phyloP scores from a whole-genome alignment of 495 filamentous ascomycete genomes.

The Cairneyella variabilis region DNA sequence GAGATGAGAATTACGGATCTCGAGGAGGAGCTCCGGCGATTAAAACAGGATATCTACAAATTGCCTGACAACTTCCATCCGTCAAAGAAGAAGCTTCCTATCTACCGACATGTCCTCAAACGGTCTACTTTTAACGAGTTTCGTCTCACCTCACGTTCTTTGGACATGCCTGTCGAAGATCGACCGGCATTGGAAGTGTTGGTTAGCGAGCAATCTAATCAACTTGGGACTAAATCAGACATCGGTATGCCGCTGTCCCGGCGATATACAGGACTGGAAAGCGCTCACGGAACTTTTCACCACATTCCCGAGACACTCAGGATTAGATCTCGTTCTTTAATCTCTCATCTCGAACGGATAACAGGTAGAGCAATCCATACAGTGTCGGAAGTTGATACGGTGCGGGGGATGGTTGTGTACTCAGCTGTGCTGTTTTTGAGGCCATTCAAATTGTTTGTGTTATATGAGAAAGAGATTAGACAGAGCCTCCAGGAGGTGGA shows the following conservation, averaged over 20 bases:
- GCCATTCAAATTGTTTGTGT: background rate
- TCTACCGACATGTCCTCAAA: background rate
- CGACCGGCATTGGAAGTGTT: slow-evolving; percentile 1
- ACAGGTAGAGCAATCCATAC: background rate
- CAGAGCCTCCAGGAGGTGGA: background rate
- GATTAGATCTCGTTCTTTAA: background rate
- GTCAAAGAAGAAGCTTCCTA: background rate
- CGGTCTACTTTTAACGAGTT: background rate
- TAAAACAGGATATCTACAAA: background rate
- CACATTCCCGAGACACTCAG: background rate
- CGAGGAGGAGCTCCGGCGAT: background rate
- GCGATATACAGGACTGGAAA: background rate
- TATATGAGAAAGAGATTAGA: background rate
- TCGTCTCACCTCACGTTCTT: background rate
- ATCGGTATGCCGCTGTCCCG: background rate
- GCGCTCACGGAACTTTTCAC: background rate
- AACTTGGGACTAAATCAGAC: background rate
- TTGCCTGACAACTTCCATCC: background rate
- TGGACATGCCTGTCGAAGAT: background rate
- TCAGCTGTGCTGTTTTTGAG: background rate
- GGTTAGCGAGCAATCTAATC: background rate
- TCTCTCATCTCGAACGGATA: background rate
- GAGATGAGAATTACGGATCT: background rate
- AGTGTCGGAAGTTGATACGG: background rate
- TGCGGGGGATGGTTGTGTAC: background rate